These are phyloP conservation scores for Millerago galiae DNA, from an alignment of 805 yeast species.

Conservation along the genomic window DNA sequence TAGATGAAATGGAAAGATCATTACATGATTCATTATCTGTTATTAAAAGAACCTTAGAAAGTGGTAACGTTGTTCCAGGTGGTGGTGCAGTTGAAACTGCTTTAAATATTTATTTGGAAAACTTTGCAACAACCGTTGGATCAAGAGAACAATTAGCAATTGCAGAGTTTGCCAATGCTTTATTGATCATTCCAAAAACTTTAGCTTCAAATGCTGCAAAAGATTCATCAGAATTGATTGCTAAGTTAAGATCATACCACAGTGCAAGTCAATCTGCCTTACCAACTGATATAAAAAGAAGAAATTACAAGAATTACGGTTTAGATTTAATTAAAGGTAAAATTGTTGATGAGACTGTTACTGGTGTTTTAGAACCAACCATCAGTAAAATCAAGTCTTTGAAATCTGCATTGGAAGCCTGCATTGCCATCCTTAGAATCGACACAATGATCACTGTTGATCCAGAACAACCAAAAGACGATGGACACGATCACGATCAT, in stretches of 20 bases:
- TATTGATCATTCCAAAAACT: slow-evolving; percentile 91
- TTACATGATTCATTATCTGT: slow-evolving; percentile 91
- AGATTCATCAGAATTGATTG: slow-evolving; percentile 90
- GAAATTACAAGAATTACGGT: slow-evolving; percentile 85
- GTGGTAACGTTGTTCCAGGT: slow-evolving; percentile 94
- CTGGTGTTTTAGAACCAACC: slow-evolving; percentile 95
- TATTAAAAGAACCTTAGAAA: slow-evolving; percentile 91
- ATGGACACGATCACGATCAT: slow-evolving; percentile 70
- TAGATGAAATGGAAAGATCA: slow-evolving; percentile 98
- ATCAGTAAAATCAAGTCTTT: slow-evolving; percentile 87
- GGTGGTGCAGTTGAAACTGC: slow-evolving; percentile 99
- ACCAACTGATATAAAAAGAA: slow-evolving; percentile 77
- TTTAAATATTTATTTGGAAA: slow-evolving; percentile 87
- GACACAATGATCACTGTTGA: slow-evolving; percentile 98
- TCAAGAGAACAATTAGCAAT: slow-evolving; percentile 97
- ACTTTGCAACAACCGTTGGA: slow-evolving; percentile 96
- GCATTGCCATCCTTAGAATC: slow-evolving; percentile 93
- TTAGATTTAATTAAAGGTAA: slow-evolving; percentile 88
- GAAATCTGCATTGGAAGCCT: slow-evolving; percentile 95
- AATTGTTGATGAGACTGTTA: slow-evolving; percentile 73
- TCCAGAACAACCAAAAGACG: slow-evolving; percentile 91
- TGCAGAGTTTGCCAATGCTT: slow-evolving; percentile 91
- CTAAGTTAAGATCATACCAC: slow-evolving; percentile 93
- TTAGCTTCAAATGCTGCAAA: slow-evolving; percentile 96
- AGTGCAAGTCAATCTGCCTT: slow-evolving; percentile 88